Percentiles rank a stretch among this genome's conserved stretches.
Conservation (phyloP, 2,329 filamentous ascomycete genomes). For the Corynespora cassiicola region DNA sequence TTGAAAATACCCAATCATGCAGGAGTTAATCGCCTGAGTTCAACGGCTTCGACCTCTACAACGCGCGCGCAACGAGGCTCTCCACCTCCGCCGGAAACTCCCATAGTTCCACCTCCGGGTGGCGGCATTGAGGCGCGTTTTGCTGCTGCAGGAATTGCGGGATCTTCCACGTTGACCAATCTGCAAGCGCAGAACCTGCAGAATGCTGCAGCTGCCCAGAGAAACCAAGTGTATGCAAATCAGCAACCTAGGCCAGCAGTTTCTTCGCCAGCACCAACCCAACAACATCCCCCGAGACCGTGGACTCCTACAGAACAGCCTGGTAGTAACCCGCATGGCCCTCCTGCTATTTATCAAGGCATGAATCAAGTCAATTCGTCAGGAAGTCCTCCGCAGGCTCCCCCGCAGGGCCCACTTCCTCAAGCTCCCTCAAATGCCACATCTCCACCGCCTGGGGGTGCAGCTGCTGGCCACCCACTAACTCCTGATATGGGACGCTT, state of each 20-base stretch:
- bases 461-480: conserved; percentile 66
- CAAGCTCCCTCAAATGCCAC: conserved; percentile 29
- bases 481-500: conserved; percentile 87
- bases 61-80: conserved; percentile 91
- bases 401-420: conserved; percentile 38
- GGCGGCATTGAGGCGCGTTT: conserved; percentile 91
- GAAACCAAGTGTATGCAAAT: conserved; percentile 75
- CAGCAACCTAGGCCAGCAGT: conserved; percentile 55
- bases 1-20: conserved; percentile 60
- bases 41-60: conserved; percentile 91
- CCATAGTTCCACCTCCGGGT: conserved; percentile 75
- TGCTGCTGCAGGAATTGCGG: conserved; percentile 88
- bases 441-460: conserved; percentile 35
- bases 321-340: conserved; percentile 84
- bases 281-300: conserved; percentile 60
- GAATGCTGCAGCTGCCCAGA: conserved; percentile 81
- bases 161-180: conserved; percentile 79
- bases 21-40: conserved; percentile 69
- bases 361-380: conserved; percentile 66
- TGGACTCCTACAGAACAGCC: conserved; percentile 96
- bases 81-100: conserved; percentile 92
- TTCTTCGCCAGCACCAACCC: conserved; percentile 50
- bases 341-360: conserved; percentile 91
- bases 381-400: conserved; percentile 48
- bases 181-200: conserved; percentile 77